phyloP scores from a whole-genome alignment of 768 basidiomycete genomes.

The Kwoniella heveanensis region DNA sequence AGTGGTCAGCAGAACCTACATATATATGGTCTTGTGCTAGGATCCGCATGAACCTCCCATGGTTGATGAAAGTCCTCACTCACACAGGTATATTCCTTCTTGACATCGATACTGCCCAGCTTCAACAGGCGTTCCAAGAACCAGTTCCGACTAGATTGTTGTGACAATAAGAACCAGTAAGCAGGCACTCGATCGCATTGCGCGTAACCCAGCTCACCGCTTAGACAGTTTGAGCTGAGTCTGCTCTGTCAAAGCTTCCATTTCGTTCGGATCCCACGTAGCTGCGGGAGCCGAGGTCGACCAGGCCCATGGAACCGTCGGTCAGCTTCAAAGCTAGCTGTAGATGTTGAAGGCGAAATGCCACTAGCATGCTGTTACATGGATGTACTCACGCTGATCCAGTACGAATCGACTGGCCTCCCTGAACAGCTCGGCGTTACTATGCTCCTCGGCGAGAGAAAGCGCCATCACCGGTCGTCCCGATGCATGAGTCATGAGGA shows the following conservation, averaged over 20 bases:
- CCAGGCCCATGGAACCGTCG: no score
- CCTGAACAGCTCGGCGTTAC: constrained; percentile 68
- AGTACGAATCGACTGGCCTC: constrained; percentile 90
- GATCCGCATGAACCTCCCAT: no score
- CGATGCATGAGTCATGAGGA: constrained; percentile 88
- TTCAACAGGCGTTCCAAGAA: constrained; percentile 93
- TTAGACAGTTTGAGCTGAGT: constrained; percentile 88
- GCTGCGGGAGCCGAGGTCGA: constrained; percentile 39
- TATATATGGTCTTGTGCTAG: not conserved
- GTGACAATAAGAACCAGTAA: not conserved
- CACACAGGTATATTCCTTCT: constrained; percentile 96
- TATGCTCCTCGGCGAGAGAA: constrained; percentile 85
- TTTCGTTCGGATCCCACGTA: constrained; percentile 46
- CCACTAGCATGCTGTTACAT: not conserved
- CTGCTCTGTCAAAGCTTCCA: constrained; percentile 65
- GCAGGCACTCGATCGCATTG: not conserved
- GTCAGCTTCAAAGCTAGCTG: not conserved
- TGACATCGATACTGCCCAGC: constrained; percentile 77
- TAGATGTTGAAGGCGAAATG: constrained; percentile 1
- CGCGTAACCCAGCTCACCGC: constrained; percentile 43
- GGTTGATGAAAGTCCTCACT: constrained; percentile 16
- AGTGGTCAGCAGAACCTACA: no score
- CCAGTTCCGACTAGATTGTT: constrained; percentile 90
- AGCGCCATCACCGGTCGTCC: constrained; percentile 90
- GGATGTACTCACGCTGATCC: constrained; percentile 76